Conservation (phyloP, 2,329 filamentous ascomycete species). For the Ophiocordyceps polyrhachis-furcata region DNA sequence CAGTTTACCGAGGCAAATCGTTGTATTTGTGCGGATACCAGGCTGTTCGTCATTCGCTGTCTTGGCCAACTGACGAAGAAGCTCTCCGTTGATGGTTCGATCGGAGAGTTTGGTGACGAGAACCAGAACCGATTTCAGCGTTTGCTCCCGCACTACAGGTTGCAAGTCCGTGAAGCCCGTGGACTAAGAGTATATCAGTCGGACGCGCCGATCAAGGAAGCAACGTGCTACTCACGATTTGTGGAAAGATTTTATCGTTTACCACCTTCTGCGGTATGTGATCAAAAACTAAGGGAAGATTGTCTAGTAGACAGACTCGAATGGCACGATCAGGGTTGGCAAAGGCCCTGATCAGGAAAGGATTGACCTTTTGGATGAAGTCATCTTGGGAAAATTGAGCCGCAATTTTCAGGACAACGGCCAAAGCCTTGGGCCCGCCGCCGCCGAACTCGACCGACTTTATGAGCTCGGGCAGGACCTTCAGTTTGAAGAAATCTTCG, state of each 20-base stretch:
- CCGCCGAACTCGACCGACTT: slow-evolving; percentile 98
- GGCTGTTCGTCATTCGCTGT: slow-evolving; percentile 96
- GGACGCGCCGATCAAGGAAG: neutral
- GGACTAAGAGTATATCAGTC: slow-evolving; percentile 31
- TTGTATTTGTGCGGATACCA: slow-evolving; percentile 93
- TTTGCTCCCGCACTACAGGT: slow-evolving; percentile 85
- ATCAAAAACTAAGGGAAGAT: slow-evolving; percentile 78
- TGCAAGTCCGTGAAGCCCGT: slow-evolving; percentile 87
- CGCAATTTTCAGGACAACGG: slow-evolving; percentile 78
- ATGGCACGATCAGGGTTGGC: slow-evolving; percentile 81
- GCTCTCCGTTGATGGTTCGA: slow-evolving; percentile 79
- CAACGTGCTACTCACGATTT: slow-evolving; percentile 45
- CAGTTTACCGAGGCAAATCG: slow-evolving; percentile 92
- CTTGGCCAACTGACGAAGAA: slow-evolving; percentile 79
- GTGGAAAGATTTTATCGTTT: slow-evolving; percentile 92
- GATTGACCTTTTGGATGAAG: slow-evolving; percentile 67
- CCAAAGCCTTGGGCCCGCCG: slow-evolving; percentile 78
- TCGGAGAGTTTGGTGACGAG: slow-evolving; percentile 83
- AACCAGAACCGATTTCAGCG: slow-evolving; percentile 78
- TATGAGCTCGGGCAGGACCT: slow-evolving; percentile 83
- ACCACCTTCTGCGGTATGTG: slow-evolving; percentile 73
- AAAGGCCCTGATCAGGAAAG: slow-evolving; percentile 75
- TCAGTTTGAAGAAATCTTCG: slow-evolving; percentile 96
- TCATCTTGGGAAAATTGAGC: slow-evolving; percentile 76
- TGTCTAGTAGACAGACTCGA: slow-evolving; percentile 78